Evolutionary conservation across 1,139 yeast species (phyloP).

Genomic region (Suhomyces taliae): DNA sequence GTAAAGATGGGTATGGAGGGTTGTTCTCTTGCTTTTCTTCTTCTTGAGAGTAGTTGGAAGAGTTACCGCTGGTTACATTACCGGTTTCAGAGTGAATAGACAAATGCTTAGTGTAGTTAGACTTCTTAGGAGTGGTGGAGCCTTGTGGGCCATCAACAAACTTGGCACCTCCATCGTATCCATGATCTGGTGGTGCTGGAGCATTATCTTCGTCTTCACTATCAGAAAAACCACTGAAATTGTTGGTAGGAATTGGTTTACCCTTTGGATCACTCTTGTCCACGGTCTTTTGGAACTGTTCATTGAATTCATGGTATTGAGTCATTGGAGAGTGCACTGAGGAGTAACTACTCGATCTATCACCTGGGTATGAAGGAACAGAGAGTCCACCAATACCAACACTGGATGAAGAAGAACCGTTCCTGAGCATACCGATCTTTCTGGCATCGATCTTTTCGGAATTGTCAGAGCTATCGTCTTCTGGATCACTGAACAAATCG

Average conservation of each 20-base stretch:
- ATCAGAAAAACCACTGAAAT: slow-evolving; percentile 15
- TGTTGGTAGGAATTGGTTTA: slow-evolving; percentile 6
- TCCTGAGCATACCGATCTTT: slow-evolving; percentile 23
- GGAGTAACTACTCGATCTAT: slow-evolving; percentile 39
- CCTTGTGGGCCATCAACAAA: slow-evolving; percentile 21
- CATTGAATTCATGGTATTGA: slow-evolving; percentile 54
- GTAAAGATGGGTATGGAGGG: slow-evolving; percentile 12
- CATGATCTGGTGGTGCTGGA: slow-evolving; percentile 27
- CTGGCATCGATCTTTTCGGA: slow-evolving; percentile 30
- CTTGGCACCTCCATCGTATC: slow-evolving; percentile 6
- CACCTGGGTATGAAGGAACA: slow-evolving; percentile 28
- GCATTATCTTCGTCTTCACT: slow-evolving; percentile 21
- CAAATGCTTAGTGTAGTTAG: slow-evolving; percentile 16
- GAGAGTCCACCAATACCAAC: slow-evolving; percentile 10
- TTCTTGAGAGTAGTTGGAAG: slow-evolving; percentile 22
- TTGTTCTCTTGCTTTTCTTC: slow-evolving; percentile 4
- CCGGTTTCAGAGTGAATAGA: slow-evolving; percentile 33
- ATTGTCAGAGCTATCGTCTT: slow-evolving; percentile 25
- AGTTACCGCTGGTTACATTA: slow-evolving; percentile 20
- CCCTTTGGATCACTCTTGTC: slow-evolving; percentile 4
- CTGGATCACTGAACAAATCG: slow-evolving; percentile 40
- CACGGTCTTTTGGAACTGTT: slow-evolving; percentile 38
- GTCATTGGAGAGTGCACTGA: slow-evolving; percentile 52
- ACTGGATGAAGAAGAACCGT: slow-evolving; percentile 9
- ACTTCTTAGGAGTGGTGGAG: slow-evolving; percentile 18